A percentile compares a stretch with the other conserved stretches of the same genome.
phyloP scores from a whole-genome alignment of 2,329 filamentous ascomycete species.

The Acrodontium crateriforme region DNA sequence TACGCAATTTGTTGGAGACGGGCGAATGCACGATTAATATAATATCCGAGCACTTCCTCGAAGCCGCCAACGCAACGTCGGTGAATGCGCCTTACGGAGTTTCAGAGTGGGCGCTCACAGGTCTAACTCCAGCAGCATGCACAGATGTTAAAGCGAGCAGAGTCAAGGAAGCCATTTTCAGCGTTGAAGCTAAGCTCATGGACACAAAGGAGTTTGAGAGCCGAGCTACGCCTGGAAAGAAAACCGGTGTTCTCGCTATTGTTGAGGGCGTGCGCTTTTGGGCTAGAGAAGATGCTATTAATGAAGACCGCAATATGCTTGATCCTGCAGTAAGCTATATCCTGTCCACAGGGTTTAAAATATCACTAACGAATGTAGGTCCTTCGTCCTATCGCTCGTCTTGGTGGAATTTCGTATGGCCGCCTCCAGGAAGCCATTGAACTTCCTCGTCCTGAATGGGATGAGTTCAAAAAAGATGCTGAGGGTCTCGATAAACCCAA shows the following conservation, averaged over 20 bases:
- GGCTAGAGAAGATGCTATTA: slow-evolving; percentile 77
- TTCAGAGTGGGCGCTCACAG: slow-evolving; percentile 67
- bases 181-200: slow-evolving; percentile 67
- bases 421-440: slow-evolving; percentile 58
- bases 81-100: slow-evolving; percentile 66
- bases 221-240: slow-evolving; percentile 54
- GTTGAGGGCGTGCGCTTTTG: slow-evolving; percentile 80
- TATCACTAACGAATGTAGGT: slow-evolving; percentile 31
- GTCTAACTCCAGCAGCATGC: slow-evolving; percentile 56
- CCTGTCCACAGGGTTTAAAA: not conserved
- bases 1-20: slow-evolving; percentile 58
- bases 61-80: slow-evolving; percentile 71
- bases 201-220: slow-evolving; percentile 66
- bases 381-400: slow-evolving; percentile 58
- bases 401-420: slow-evolving; percentile 80
- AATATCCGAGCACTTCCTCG: slow-evolving; percentile 68
- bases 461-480: slow-evolving; percentile 38
- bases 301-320: slow-evolving; percentile 59
- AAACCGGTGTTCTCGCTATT: slow-evolving; percentile 58
- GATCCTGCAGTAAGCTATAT: slow-evolving; percentile 47
- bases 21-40: slow-evolving; percentile 71
- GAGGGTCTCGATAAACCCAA: slow-evolving; percentile 43
- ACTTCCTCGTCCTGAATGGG: slow-evolving; percentile 45
- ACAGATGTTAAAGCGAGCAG: slow-evolving; percentile 54
- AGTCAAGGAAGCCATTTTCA: slow-evolving; percentile 71